phyloP scores from a whole-genome alignment of 768 basidiomycete genomes.

The Termitomyces sp. region DNA sequence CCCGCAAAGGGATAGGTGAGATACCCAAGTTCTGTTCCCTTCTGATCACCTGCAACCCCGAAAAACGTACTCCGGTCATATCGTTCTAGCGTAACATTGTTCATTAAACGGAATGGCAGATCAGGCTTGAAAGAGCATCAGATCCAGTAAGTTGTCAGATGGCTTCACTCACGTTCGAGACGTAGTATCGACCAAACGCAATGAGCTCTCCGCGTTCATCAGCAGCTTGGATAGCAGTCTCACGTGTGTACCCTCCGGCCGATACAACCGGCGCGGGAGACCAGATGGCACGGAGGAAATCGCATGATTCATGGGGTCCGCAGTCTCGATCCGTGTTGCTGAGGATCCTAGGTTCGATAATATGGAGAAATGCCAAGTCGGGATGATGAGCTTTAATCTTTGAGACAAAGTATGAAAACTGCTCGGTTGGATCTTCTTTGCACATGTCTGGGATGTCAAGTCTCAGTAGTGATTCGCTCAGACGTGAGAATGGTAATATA shows the following conservation, averaged over 20 bases:
- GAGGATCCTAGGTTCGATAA: constrained; percentile 33
- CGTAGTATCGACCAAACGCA: constrained; percentile 24
- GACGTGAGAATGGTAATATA: constrained; percentile 9
- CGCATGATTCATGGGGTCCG: constrained; percentile 25
- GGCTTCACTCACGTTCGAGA: constrained; percentile 25
- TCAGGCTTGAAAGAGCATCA: constrained; percentile 2
- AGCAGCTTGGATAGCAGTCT: constrained; percentile 30
- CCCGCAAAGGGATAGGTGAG: constrained; percentile 19
- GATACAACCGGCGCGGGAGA: constrained; percentile 31
- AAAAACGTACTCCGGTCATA: constrained; percentile 37
- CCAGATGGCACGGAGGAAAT: constrained; percentile 44
- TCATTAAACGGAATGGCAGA: constrained; percentile 3
- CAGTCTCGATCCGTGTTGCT: constrained; percentile 10
- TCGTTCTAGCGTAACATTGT: constrained; percentile 18
- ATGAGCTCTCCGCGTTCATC: constrained; percentile 25
- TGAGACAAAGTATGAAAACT: constrained; percentile 44
- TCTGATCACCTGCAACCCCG: constrained; percentile 17
- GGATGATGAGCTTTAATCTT: constrained; percentile 34
- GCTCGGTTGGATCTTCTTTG: constrained; percentile 49
- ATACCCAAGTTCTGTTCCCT: constrained; percentile 22
- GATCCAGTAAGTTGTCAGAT: not conserved
- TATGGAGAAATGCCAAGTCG: constrained; percentile 47
- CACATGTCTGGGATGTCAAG: constrained; percentile 33
- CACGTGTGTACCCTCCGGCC: constrained; percentile 39
- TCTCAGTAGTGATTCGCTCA: constrained; percentile 20